These are phyloP conservation scores for Daedaleopsis sinensis DNA, from an alignment of 768 basidiomycete species.

Conservation along the genomic window DNA sequence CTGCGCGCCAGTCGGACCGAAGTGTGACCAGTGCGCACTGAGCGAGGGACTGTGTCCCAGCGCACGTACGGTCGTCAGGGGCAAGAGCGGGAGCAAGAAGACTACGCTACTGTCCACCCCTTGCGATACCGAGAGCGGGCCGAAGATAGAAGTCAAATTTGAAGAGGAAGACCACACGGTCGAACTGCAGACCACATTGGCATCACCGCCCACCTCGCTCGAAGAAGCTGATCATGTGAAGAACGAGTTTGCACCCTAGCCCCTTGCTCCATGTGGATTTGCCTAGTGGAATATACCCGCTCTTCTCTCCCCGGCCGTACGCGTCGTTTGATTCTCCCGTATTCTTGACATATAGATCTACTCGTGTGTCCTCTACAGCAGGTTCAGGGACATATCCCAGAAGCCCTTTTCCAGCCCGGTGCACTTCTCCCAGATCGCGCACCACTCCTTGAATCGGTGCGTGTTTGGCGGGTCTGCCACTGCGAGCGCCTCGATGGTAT, in stretches of 20 bases:
- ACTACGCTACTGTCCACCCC: slow-evolving; percentile 1
- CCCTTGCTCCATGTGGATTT: no score
- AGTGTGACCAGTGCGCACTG: slow-evolving; percentile 66
- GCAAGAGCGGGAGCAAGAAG: slow-evolving; percentile 22
- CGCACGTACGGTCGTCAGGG: slow-evolving; percentile 39
- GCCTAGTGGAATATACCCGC: no score
- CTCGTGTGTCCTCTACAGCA: slow-evolving; percentile 19
- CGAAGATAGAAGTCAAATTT: slow-evolving; percentile 43
- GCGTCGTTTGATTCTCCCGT: neutral
- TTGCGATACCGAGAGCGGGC: slow-evolving; percentile 26
- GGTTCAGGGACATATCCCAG: slow-evolving; percentile 74
- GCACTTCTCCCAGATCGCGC: slow-evolving; percentile 73
- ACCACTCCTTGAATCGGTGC: slow-evolving; percentile 63
- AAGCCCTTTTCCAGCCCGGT: slow-evolving; percentile 80
- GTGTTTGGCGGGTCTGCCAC: slow-evolving; percentile 64
- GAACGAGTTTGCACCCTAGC: neutral
- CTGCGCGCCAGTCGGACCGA: slow-evolving; percentile 66
- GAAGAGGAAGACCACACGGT: slow-evolving; percentile 30
- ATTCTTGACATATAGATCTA: neutral
- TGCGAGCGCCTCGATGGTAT: slow-evolving; percentile 71
- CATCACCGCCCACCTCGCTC: neutral
- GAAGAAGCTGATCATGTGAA: slow-evolving; percentile 9
- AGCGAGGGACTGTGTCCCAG: slow-evolving; percentile 71
- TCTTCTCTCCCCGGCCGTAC: no score
- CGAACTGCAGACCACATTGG: neutral